Percentiles rank a stretch among this genome's conserved stretches.
These are phyloP conservation scores for Eimeria sp. DNA, from an alignment of 169 alveolate species.

Conservation along the genomic window DNA sequence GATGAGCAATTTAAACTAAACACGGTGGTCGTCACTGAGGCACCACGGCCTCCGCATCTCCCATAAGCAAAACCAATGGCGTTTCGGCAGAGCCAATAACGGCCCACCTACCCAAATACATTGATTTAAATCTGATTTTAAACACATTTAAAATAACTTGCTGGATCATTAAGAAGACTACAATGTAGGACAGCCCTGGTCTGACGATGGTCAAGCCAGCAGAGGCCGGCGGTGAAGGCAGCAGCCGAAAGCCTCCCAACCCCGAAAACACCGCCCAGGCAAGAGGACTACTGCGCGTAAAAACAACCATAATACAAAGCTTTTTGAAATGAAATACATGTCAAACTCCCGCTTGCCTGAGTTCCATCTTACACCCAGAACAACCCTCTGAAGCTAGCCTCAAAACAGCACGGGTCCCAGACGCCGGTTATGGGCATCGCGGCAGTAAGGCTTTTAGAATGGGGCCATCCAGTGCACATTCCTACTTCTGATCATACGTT, in stretches of 20 bases:
- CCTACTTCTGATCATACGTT: not conserved
- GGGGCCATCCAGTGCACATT: not conserved
- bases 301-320: not conserved
- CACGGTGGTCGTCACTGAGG: slow-evolving; percentile 28
- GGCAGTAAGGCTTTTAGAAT: not conserved
- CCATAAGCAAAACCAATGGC: slow-evolving; percentile 14
- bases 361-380: not conserved
- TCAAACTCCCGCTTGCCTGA: not conserved
- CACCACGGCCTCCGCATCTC: slow-evolving; percentile 50
- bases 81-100: slow-evolving; percentile 17
- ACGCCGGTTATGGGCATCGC: not conserved
- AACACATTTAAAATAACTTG: not conserved
- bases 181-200: slow-evolving; percentile 5
- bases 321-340: not conserved
- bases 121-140: not conserved
- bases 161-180: not conserved
- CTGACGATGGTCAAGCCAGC: slow-evolving; percentile 54
- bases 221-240: slow-evolving; percentile 62
- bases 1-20: not conserved
- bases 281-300: not conserved
- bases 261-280: not conserved
- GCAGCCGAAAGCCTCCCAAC: slow-evolving; percentile 22
- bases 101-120: slow-evolving; percentile 20
- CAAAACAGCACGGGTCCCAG: not conserved
- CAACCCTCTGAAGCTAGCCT: not conserved